These are phyloP conservation scores for Coemansia umbellata DNA, from an alignment of 192 early-diverging fungal species.

Conservation along the genomic window DNA sequence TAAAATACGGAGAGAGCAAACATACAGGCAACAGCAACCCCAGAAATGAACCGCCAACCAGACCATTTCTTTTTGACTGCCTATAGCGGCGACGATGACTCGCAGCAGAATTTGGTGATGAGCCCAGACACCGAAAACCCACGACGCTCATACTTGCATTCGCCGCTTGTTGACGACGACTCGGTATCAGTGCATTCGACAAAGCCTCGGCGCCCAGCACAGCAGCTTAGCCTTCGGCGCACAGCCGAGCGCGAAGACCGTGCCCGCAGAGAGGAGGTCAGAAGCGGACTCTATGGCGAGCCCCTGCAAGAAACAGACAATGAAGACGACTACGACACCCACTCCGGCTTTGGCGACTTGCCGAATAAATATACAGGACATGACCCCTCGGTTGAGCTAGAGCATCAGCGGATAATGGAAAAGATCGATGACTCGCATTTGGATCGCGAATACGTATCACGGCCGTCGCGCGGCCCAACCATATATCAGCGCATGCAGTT, in stretches of 20 bases:
- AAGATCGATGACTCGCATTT: constrained; percentile 42
- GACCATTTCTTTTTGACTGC: constrained; percentile 32
- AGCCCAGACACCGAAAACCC: constrained; percentile 16
- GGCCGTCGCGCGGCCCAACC: constrained; percentile 44
- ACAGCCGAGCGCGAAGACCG: constrained; percentile 32
- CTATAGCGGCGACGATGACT: constrained; percentile 39
- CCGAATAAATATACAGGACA: constrained; percentile 12
- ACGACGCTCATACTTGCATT: constrained; percentile 40
- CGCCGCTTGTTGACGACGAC: constrained; percentile 44
- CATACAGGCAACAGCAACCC: no score
- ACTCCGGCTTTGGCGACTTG: no score
- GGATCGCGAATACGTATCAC: constrained; percentile 42
- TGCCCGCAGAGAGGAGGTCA: constrained; percentile 17
- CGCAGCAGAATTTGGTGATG: constrained; percentile 26
- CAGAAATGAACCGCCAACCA: constrained; percentile 19
- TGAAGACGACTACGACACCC: constrained; percentile 26
- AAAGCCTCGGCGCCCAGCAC: constrained; percentile 32
- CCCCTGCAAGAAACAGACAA: constrained; percentile 27
- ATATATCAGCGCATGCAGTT: constrained; percentile 51
- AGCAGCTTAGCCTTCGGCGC: constrained; percentile 40
- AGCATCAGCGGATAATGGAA: constrained; percentile 38
- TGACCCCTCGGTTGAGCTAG: background rate
- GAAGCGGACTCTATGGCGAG: constrained; percentile 22
- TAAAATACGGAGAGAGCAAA: no score
- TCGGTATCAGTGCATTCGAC: constrained; percentile 30